These are phyloP conservation scores for Blastobotrys proliferans DNA, from an alignment of 1,139 yeast genomes.

Conservation along the genomic window DNA sequence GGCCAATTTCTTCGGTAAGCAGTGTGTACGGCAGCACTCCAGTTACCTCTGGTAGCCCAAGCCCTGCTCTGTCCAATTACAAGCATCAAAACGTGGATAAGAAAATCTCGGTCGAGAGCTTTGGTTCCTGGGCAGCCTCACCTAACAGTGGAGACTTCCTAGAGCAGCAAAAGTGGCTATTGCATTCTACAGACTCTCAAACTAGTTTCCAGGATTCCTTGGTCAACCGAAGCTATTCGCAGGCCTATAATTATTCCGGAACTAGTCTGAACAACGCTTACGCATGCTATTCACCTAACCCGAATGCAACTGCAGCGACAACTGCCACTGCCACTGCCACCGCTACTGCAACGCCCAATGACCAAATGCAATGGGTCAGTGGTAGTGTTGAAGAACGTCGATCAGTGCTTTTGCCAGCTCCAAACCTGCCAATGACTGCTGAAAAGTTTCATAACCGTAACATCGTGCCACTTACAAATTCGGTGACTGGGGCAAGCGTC, in stretches of 20 bases:
- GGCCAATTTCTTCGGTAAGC: constrained; percentile 11
- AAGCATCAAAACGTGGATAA: constrained; percentile 2
- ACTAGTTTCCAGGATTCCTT: no score
- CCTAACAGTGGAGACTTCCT: constrained; percentile 23
- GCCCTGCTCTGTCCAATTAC: constrained; percentile 6
- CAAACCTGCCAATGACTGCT: constrained; percentile 13
- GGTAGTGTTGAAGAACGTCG: constrained; percentile 13
- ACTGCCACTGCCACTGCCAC: background rate
- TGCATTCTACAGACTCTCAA: constrained; percentile 12
- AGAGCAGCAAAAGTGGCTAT: constrained; percentile 27
- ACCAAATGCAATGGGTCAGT: no score
- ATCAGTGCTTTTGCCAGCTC: constrained; percentile 24
- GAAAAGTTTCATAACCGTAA: background rate
- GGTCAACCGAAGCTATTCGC: constrained; percentile 1
- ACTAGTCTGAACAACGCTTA: constrained; percentile 1
- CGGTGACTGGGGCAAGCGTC: background rate
- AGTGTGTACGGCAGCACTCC: constrained; percentile 8
- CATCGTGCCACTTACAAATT: background rate
- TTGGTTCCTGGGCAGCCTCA: constrained; percentile 24
- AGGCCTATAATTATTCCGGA: constrained; percentile 2
- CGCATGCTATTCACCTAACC: constrained; percentile 6
- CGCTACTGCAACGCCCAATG: background rate
- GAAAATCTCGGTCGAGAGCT: constrained; percentile 15
- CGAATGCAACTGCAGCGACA: background rate
- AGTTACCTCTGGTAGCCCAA: constrained; percentile 12